These are phyloP conservation scores for Suaeda aralocaspica DNA, from an alignment of 148 eudicot species.

Conservation along the genomic window DNA sequence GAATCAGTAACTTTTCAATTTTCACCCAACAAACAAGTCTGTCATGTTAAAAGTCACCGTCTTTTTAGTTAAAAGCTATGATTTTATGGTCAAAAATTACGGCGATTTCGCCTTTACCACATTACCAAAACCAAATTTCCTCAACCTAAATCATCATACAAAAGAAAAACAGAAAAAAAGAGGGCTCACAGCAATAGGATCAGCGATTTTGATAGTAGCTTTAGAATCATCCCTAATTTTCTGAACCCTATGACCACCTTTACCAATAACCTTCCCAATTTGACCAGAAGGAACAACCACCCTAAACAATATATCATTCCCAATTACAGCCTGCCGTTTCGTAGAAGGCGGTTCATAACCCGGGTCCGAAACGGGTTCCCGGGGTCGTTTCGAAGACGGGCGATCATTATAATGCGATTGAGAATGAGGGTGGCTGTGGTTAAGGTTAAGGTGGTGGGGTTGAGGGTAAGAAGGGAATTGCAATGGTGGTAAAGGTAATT, in stretches of 20 bases:
- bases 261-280: slow-evolving; percentile 93
- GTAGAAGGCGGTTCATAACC: slow-evolving; percentile 39
- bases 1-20: too few species aligned
- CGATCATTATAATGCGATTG: slow-evolving; percentile 19
- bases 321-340: slow-evolving; percentile 48
- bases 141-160: neutral
- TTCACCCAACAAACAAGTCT: too few species aligned
- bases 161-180: neutral
- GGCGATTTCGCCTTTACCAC: too few species aligned
- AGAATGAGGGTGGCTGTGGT: slow-evolving; percentile 8
- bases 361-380: slow-evolving; percentile 32
- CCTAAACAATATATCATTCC: slow-evolving; percentile 60
- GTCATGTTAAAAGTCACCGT: too few species aligned
- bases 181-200: slow-evolving; percentile 67
- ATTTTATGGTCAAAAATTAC: too few species aligned
- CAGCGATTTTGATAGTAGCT: slow-evolving; percentile 83
- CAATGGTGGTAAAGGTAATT: neutral
- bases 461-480: slow-evolving; percentile 16
- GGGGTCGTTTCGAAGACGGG: slow-evolving; percentile 43
- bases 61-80: too few species aligned
- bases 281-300: slow-evolving; percentile 74
- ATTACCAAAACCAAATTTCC: neutral
- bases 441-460: slow-evolving; percentile 9
- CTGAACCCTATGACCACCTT: slow-evolving; percentile 69
- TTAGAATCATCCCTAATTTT: slow-evolving; percentile 67